These are phyloP conservation scores for Tulasnella sp. DNA, from an alignment of 768 basidiomycete species.

Conservation along the genomic window DNA sequence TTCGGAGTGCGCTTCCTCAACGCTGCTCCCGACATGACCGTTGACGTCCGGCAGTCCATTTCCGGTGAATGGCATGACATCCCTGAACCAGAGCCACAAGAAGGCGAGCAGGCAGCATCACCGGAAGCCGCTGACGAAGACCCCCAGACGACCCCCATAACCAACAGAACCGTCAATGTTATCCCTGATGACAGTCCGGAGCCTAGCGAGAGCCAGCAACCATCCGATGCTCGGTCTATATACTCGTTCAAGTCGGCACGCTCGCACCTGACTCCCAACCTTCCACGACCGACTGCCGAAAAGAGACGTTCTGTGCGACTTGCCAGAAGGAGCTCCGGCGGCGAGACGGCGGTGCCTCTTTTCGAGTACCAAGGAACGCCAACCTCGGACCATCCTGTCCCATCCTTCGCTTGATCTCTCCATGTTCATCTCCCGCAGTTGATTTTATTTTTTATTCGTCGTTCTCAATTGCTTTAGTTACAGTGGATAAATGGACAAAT, in stretches of 20 bases:
- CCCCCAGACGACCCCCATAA: background rate
- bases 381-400: conserved; percentile 14
- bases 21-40: conserved; percentile 19
- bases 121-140: background rate
- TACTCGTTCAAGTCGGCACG: conserved; percentile 8
- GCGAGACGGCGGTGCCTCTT: conserved; percentile 23
- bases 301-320: conserved; percentile 28
- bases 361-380: conserved; percentile 24
- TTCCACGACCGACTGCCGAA: conserved; percentile 19
- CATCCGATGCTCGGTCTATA: conserved; percentile 12
- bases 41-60: background rate
- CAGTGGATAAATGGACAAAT: conserved; percentile 11
- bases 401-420: conserved; percentile 8
- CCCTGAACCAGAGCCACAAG: background rate
- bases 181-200: background rate
- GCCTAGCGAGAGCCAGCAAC: background rate
- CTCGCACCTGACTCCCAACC: conserved; percentile 28
- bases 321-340: conserved; percentile 32
- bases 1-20: conserved; percentile 30
- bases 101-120: background rate
- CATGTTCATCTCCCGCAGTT: background rate
- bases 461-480: conserved; percentile 18
- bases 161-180: background rate
- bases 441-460: conserved; percentile 8
- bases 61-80: conserved; percentile 5